Conservation (phyloP, 2,329 filamentous ascomycete genomes). For the Acephala macrosclerotiorum region DNA sequence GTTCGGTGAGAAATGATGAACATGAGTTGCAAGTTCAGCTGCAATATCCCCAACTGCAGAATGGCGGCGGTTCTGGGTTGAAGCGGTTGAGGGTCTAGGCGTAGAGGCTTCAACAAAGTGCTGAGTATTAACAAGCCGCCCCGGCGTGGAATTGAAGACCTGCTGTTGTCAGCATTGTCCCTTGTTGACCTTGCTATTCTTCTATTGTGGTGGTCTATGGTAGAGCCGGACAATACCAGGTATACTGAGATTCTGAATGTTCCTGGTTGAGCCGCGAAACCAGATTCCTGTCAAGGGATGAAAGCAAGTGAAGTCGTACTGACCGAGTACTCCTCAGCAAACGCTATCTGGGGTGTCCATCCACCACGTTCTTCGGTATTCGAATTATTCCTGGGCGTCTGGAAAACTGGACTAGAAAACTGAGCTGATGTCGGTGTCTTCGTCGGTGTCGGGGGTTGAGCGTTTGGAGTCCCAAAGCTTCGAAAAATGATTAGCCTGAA, state of each 20-base stretch:
- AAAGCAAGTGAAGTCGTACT: neutral
- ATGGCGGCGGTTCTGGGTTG: constrained; percentile 55
- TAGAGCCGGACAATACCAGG: neutral
- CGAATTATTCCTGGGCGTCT: constrained; percentile 60
- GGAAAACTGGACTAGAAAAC: constrained; percentile 62
- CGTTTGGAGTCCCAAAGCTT: constrained; percentile 70
- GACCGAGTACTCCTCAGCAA: constrained; percentile 70
- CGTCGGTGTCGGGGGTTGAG: constrained; percentile 65
- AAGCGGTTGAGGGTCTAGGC: constrained; percentile 31
- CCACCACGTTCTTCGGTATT: constrained; percentile 57
- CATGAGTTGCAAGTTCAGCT: constrained; percentile 65
- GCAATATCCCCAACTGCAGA: constrained; percentile 56
- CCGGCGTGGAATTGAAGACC: constrained; percentile 66
- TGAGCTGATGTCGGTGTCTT: constrained; percentile 62
- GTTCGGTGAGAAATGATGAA: constrained; percentile 64
- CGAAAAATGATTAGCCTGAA: constrained; percentile 45
- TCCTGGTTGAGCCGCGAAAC: constrained; percentile 4
- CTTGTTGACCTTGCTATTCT: neutral
- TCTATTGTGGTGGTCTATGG: neutral
- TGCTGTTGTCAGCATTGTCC: constrained; percentile 12
- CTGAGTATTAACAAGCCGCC: constrained; percentile 54
- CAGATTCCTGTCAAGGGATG: neutral
- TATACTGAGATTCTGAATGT: neutral
- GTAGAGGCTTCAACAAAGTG: constrained; percentile 40
- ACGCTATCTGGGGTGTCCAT: constrained; percentile 68